Base-by-base conservation (phyloP, 257 asterid genomes). In the Knoxia roxburghii region DNA sequence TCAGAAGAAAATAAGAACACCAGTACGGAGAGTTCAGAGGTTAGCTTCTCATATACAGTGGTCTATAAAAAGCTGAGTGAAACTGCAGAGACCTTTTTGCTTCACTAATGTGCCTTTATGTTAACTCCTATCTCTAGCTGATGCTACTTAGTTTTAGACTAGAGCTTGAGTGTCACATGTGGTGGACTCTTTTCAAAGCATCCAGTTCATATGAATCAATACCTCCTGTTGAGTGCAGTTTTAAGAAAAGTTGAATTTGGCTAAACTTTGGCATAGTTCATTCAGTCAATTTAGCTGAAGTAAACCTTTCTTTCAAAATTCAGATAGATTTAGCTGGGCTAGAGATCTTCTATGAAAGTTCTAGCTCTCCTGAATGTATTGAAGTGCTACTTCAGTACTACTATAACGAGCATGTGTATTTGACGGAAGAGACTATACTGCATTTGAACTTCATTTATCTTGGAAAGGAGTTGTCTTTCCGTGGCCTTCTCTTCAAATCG, bases 21-120 rank as follows among this genome's bases (percentile, higher is more conserved):
- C 37, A 68, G 75, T 68, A 71, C 1, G 82, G 97, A 86, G 73
- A 75, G 89, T 55, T 50, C 15, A 33, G 20, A 24, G 13, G 17
- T 45, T 43, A 15, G 56, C n/a, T 57, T 57, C 43, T 35, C 13
- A 30, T 7, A 14, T 45, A 26, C 39, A 17, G 35, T 6, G 5
- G n/a, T 46, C 26, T 32, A 45, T 48, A 11, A 30, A 59, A 20
- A 33, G 64, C 48, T 48, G n/a, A 46, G 46, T 52, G 24, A 30
- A 48, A 48, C 37, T 29, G n/a, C n/a, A 49, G 5, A 64, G 35
- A 4, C 14, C 21, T n/a, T 43, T 1, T 40, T 40, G 1, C 43
- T 43, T 61, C 2, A 5, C 0, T 41, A 24, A 40, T 35, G 35
- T 23, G 26, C 14, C 17, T 32, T 35, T 12, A 24, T 18, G 5